These are phyloP conservation scores for Candida sanyaensis DNA, from an alignment of 1,139 yeast species.

Conservation along the genomic window DNA sequence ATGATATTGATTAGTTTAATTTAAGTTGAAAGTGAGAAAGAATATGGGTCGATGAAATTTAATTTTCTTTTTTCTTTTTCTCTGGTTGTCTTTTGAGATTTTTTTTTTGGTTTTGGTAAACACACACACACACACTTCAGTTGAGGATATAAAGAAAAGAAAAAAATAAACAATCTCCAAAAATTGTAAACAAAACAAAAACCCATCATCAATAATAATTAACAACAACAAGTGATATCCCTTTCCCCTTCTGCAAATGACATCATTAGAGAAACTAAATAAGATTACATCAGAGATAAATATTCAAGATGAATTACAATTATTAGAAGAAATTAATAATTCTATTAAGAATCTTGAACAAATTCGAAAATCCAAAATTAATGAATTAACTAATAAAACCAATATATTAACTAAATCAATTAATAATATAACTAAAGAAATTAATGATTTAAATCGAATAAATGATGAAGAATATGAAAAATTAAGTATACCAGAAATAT, in stretches of 20 bases:
- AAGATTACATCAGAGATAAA: slow-evolving; percentile 45
- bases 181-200: neutral
- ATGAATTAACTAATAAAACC: slow-evolving; percentile 22
- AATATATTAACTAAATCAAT: slow-evolving; percentile 22
- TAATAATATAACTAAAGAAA: slow-evolving; percentile 23
- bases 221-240: too few relatives aligned
- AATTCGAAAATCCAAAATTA: slow-evolving; percentile 26
- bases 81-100: neutral
- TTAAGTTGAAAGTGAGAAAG: neutral
- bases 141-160: neutral
- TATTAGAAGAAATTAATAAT: slow-evolving; percentile 49
- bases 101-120: too few relatives aligned
- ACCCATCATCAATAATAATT: neutral
- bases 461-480: slow-evolving; percentile 17
- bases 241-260: too few relatives aligned
- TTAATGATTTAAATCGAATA: slow-evolving; percentile 23
- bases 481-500: slow-evolving; percentile 10
- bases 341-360: slow-evolving; percentile 31
- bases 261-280: slow-evolving; percentile 5
- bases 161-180: neutral
- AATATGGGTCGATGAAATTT: neutral
- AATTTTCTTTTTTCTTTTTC: neutral
- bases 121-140: too few relatives aligned
- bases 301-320: slow-evolving; percentile 52
- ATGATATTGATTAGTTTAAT: too few relatives aligned